Percentiles rank a stretch among this genome's conserved stretches.
Evolutionary conservation across 306 rosid genomes (phyloP).

Genomic region (Corylus americana): DNA sequence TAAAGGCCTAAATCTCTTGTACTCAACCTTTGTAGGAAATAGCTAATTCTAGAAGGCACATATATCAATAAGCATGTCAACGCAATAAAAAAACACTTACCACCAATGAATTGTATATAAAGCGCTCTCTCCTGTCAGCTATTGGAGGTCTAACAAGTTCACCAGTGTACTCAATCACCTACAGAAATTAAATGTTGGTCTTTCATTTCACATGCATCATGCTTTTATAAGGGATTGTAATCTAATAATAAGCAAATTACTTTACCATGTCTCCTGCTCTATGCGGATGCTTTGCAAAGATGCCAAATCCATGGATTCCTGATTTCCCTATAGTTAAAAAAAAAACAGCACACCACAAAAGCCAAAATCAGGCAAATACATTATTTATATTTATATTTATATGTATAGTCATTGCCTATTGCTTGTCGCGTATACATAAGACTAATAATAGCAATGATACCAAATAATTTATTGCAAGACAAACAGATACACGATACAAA

Average conservation of each 20-base stretch:
- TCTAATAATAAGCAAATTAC: conserved; percentile 19
- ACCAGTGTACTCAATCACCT: conserved; percentile 96
- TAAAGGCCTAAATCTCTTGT: not conserved
- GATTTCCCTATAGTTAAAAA: conserved; percentile 68
- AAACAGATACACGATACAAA: not conserved
- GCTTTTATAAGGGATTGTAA: conserved; percentile 18
- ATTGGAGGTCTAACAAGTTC: conserved; percentile 95
- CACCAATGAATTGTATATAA: conserved; percentile 95
- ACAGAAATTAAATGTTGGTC: conserved; percentile 24
- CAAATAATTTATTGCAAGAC: not conserved
- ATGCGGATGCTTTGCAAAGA: conserved; percentile 92
- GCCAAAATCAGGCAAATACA: not conserved
- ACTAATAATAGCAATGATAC: not conserved
- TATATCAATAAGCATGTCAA: conserved; percentile 19
- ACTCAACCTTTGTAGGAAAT: not conserved
- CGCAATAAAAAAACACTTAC: conserved; percentile 48
- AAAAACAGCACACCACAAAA: not conserved
- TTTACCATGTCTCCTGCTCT: conserved; percentile 99
- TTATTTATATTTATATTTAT: not conserved
- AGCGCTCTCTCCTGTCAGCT: conserved; percentile 96
- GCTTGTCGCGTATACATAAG: not conserved
- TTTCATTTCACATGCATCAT: conserved; percentile 20
- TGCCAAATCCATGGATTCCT: conserved; percentile 99
- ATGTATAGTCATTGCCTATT: not conserved
- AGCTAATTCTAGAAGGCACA: not conserved